Evolutionary conservation across 129 eudicot species (phyloP), one percentile per base, ranked within the genome.

Genomic region (Centrapalus pauciflorus): DNA sequence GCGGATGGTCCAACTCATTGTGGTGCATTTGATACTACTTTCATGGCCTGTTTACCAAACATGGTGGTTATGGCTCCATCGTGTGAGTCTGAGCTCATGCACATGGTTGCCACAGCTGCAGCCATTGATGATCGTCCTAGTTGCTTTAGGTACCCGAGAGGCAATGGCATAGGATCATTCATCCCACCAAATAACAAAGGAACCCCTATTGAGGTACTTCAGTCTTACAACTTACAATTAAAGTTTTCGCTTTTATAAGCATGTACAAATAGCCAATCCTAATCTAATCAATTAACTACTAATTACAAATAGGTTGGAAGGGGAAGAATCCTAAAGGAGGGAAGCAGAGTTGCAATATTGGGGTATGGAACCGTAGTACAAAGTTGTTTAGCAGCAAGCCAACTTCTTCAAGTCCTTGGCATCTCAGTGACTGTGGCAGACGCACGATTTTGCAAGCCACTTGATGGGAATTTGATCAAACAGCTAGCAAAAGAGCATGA

Each of bases 41-140:
- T 73, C 79, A 79, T 85, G 92, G 92, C 92, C 58, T 85, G 87
- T 74, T 82, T 85, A 45, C 92, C 92, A 19, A 85, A 85, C 62
- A 85, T 85, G 92, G 87, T 85, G 29, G 87, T 85, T 21, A 85
- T 85, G 92, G 92, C 87, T 59, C 92, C 92, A 17, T 82, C 92
- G 0, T 66, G 69, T 29, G 92, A 85, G 71, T 58, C 77, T 1
- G 87, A 85, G 58, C 87, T 85, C 27, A 85, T 85, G 81, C 67
- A 85, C 71, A 82, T 85, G 87, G 80, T 85, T 20, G 92, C 92
- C 35, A 82, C 87, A 0, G 92, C 92, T 10, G 87, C 83, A 13
- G 75, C 75, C 43, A 85, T 85, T 0, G 92, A 85, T 28, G 92
- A 85, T 56, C 69, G 92, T 27, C 92, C 92, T 4, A 82, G 92